phyloP scores from a whole-genome alignment of 768 basidiomycete genomes.

The Suillus discolor region DNA sequence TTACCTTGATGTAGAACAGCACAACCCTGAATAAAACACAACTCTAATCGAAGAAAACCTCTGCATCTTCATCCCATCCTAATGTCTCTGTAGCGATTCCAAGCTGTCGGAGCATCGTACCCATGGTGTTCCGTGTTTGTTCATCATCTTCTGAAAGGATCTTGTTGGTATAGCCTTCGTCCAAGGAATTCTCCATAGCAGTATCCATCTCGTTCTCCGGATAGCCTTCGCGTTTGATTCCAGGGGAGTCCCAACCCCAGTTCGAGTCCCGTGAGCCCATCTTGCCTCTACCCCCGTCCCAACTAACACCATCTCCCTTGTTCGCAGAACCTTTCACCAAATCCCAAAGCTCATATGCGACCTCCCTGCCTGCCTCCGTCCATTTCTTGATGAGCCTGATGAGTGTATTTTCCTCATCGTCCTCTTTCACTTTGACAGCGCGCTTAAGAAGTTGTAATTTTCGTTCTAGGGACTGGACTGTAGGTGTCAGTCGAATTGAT shows the following conservation, averaged over 20 bases:
- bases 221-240: constrained; percentile 12
- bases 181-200: constrained; percentile 22
- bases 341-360: constrained; percentile 79
- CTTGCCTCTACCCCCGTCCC: constrained; percentile 45
- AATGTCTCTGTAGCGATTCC: constrained; percentile 69
- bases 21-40: not conserved
- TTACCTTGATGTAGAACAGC: not conserved
- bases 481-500: constrained; percentile 61
- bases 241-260: constrained; percentile 48
- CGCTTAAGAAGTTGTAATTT: constrained; percentile 69
- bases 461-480: constrained; percentile 68
- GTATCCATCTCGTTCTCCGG: constrained; percentile 9
- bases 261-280: constrained; percentile 33
- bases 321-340: constrained; percentile 57
- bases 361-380: constrained; percentile 72
- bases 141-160: constrained; percentile 25
- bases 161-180: not conserved
- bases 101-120: constrained; percentile 49
- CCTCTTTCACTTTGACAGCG: constrained; percentile 67
- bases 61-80: constrained; percentile 77
- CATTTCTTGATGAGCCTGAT: constrained; percentile 62
- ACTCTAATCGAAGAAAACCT: constrained; percentile 51
- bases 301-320: constrained; percentile 15
- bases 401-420: constrained; percentile 57
- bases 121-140: constrained; percentile 34